phyloP scores from a whole-genome alignment of 768 basidiomycete genomes.

The Mrakia hoshinonis region DNA sequence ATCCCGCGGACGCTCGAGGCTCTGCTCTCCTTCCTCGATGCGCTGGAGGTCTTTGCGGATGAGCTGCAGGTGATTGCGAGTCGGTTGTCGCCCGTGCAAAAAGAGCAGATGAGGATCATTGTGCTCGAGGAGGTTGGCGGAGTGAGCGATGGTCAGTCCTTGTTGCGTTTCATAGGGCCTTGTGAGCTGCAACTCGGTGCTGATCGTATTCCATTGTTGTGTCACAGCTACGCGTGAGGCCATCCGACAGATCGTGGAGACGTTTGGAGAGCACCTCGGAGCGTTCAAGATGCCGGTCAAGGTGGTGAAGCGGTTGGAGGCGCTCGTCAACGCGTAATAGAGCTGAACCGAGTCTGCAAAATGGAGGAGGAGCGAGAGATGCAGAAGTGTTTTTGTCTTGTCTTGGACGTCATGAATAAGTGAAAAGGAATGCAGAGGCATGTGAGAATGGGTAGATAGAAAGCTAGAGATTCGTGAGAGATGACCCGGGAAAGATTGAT shows the following conservation, averaged over 20 bases:
- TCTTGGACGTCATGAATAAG: background rate
- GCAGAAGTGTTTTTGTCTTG: background rate
- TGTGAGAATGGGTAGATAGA: background rate
- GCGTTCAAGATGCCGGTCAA: constrained; percentile 21
- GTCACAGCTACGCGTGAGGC: constrained; percentile 7
- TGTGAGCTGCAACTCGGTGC: background rate
- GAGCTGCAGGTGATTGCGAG: background rate
- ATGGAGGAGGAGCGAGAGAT: background rate
- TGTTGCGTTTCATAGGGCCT: background rate
- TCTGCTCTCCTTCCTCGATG: constrained; percentile 10
- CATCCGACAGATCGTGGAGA: constrained; percentile 22
- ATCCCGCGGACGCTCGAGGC: constrained; percentile 29
- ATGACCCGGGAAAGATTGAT: background rate
- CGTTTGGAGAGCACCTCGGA: constrained; percentile 18
- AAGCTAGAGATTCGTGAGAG: background rate
- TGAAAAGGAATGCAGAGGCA: background rate
- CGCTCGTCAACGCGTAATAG: background rate
- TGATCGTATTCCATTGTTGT: background rate
- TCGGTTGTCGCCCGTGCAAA: background rate
- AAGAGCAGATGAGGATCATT: constrained; percentile 9
- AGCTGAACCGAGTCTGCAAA: background rate
- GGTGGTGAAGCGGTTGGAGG: constrained; percentile 21
- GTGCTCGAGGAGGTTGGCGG: constrained; percentile 17
- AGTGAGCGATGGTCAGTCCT: constrained; percentile 17
- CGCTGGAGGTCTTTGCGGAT: constrained; percentile 10